Evolutionary conservation across 2,329 filamentous ascomycete species (phyloP).

Genomic region (Mollisiaceae sp.): DNA sequence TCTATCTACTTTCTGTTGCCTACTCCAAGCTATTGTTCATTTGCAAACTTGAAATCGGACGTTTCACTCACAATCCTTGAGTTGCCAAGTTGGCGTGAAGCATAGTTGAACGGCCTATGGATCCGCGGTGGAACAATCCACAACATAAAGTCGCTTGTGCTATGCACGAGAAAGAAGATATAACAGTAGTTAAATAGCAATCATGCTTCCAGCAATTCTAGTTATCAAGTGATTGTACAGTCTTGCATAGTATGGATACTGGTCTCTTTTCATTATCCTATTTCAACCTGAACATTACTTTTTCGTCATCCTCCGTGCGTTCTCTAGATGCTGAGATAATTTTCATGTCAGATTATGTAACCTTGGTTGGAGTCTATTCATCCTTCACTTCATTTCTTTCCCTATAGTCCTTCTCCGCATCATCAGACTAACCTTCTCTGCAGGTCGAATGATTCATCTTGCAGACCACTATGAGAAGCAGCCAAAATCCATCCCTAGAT

Average conservation of each 20-base stretch:
- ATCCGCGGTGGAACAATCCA: neutral
- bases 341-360: neutral
- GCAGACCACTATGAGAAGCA: slow-evolving; percentile 37
- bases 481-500: slow-evolving; percentile 19
- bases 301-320: too few species aligned
- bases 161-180: neutral
- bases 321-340: too few species aligned
- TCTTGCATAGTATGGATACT: too few species aligned
- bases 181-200: neutral
- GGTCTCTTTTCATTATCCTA: too few species aligned
- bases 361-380: neutral
- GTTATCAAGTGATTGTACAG: too few species aligned
- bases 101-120: neutral
- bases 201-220: too few species aligned
- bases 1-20: neutral
- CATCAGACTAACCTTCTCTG: neutral
- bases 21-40: neutral
- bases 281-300: too few species aligned
- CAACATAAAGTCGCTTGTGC: neutral
- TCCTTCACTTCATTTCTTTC: too few species aligned
- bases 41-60: neutral
- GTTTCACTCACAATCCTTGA: neutral
- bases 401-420: neutral
- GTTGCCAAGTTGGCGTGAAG: neutral
- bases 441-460: slow-evolving; percentile 33